Evolutionary conservation across 257 asterid species (phyloP).

Genomic region (Fraxinus excelsior): DNA sequence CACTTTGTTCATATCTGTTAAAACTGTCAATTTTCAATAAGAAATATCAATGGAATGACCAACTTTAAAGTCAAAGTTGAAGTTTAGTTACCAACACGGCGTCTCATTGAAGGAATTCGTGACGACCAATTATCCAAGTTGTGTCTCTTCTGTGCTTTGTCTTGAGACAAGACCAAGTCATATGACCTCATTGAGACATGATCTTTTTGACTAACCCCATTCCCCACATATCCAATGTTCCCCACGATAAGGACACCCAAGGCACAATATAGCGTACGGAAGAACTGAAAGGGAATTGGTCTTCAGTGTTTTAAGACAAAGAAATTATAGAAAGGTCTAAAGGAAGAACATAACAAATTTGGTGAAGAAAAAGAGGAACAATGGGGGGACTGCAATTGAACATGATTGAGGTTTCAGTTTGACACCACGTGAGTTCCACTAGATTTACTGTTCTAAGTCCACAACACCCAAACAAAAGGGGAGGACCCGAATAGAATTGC

Average conservation of each 20-base stretch:
- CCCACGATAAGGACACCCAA: constrained; percentile 17
- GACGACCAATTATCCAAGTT: too few relatives aligned
- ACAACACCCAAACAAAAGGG: neutral
- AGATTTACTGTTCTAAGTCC: neutral
- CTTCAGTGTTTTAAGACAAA: neutral
- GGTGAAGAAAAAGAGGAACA: neutral
- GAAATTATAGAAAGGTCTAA: neutral
- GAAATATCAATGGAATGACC: neutral
- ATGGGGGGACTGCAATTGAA: neutral
- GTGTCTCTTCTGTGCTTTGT: too few relatives aligned
- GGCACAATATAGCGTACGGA: neutral
- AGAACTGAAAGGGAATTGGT: constrained; percentile 2
- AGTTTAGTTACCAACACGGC: neutral
- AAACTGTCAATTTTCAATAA: neutral
- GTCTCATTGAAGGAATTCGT: too few relatives aligned
- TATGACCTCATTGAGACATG: neutral
- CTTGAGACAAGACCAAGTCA: neutral
- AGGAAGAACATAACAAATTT: neutral
- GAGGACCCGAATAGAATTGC: neutral
- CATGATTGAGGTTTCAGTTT: neutral
- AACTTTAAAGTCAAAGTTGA: too few relatives aligned
- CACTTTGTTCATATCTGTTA: neutral
- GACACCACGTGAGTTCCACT: neutral
- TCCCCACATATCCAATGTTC: constrained; percentile 7
- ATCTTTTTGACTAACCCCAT: neutral